Base-by-base conservation (phyloP, 1,284 basidiomycete genomes). In the Irpex lacteus region DNA sequence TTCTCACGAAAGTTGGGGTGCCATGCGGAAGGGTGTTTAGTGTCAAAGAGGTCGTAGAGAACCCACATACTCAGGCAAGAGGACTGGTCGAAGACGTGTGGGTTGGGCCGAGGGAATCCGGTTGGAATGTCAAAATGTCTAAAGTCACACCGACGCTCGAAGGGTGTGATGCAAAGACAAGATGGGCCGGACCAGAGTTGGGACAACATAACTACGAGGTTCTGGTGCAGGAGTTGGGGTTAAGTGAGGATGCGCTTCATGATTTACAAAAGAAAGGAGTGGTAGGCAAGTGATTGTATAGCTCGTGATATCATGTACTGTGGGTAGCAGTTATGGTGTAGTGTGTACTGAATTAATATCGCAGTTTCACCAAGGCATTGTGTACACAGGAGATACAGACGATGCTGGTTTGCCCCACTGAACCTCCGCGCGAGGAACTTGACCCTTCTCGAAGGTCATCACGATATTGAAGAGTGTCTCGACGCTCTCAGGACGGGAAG, bases 171-270 rank as follows among this genome's bases (percentile, higher is more conserved):
- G 73, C 80, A 6, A 77, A 77, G 68, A 87, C 87, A 3, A 80
- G 79, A 63, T 90, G 88, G 88, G 88, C 87, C 37, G 88, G 88
- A 1, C 88, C 88, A 3, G 81, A 88, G 66, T 75, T 90, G 36
- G 89, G 88, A 6, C 73, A 80, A 61, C 88, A 90, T 71, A 90
- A 87, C 4, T 79, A 83, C 38, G 82, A 87, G 65, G 82, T 90
- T 26, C 72, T 90, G 60, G 75, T 70, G 60, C 74, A 74, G 0
- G 80, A 86, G 57, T 73, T 90, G 59, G 84, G 82, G 1, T 66
- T 89, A 49, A 74, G 74, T 8, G 68, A 72, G 18, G 74, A 77
- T 4, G 81, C 84, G 56, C 71, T 89, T 19, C 69, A 69, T 7
- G 72, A 70, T 61, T 74, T 89, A 44, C 77, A 82, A 68, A 69